Conservation (phyloP, 768 basidiomycete genomes). For the Candolleomyces aberdarensis region DNA sequence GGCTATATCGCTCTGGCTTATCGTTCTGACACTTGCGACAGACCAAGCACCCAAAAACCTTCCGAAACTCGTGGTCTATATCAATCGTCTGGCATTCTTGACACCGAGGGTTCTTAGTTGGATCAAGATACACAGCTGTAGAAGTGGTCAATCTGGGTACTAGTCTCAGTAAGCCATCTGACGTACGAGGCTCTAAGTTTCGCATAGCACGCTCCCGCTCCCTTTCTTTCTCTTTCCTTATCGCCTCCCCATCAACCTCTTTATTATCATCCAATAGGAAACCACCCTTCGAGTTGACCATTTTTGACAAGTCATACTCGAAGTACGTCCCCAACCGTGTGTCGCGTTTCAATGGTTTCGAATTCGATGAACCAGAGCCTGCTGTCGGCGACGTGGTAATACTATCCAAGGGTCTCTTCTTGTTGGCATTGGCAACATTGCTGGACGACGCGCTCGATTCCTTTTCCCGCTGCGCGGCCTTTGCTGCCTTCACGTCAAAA, state of each 20-base stretch:
- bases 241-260: slow-evolving; percentile 71
- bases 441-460: slow-evolving; percentile 46
- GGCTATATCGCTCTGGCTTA: slow-evolving; percentile 87
- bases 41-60: slow-evolving; percentile 80
- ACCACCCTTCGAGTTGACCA: slow-evolving; percentile 95
- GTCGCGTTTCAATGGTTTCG: slow-evolving; percentile 63
- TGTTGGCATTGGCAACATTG: slow-evolving; percentile 51
- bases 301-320: slow-evolving; percentile 95
- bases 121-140: slow-evolving; percentile 77
- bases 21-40: slow-evolving; percentile 91
- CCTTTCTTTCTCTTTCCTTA: slow-evolving; percentile 75
- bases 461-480: slow-evolving; percentile 72
- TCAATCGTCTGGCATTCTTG: slow-evolving; percentile 83
- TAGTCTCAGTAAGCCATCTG: neutral
- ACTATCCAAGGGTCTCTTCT: slow-evolving; percentile 66
- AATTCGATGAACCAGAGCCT: slow-evolving; percentile 36
- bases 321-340: slow-evolving; percentile 87
- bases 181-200: slow-evolving; percentile 70
- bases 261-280: slow-evolving; percentile 90
- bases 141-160: neutral
- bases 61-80: slow-evolving; percentile 79
- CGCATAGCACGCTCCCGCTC: slow-evolving; percentile 76
- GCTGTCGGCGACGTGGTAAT: slow-evolving; percentile 62
- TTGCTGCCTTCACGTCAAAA: slow-evolving; percentile 44
- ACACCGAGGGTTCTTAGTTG: slow-evolving; percentile 77